Evolutionary conservation across 108 stramenopile species (phyloP).

Genomic region (Skeletonema tropicum): DNA sequence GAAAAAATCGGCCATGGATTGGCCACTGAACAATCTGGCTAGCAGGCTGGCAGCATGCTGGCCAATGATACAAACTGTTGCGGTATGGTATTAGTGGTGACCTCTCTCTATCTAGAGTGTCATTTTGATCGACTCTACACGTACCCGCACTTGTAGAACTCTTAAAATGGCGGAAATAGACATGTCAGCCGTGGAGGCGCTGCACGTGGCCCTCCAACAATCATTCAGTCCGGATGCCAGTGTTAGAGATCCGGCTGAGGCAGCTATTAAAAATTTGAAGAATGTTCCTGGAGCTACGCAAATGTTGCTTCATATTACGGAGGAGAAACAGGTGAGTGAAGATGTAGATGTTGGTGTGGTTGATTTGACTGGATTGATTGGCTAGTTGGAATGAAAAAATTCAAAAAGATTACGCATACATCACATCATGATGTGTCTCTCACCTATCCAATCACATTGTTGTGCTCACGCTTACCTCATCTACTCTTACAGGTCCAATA

Average conservation of each 20-base stretch:
- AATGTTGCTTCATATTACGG: conserved; percentile 81
- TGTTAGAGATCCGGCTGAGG: conserved; percentile 83
- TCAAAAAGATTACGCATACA: neutral
- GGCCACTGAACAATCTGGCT: too few species aligned
- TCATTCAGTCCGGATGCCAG: conserved; percentile 84
- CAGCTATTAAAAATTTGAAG: conserved; percentile 83
- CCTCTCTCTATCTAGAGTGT: neutral
- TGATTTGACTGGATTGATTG: neutral
- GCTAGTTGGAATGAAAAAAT: too few species aligned
- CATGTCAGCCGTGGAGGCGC: conserved; percentile 73
- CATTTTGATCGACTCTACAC: neutral
- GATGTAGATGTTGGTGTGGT: neutral
- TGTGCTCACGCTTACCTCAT: neutral
- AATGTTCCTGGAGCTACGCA: conserved; percentile 74
- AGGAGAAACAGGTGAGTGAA: conserved; percentile 83
- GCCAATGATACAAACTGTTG: too few species aligned
- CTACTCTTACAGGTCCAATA: conserved; percentile 56
- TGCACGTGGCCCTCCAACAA: conserved; percentile 88
- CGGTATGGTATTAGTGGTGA: neutral
- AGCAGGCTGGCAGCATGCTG: too few species aligned
- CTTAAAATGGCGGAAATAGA: conserved; percentile 5
- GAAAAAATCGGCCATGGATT: too few species aligned
- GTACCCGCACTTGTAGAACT: neutral
- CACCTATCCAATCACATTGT: conserved; percentile 11
- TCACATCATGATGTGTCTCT: neutral